Conservation (phyloP, 1,139 yeast genomes). For the Candida glucosophila region DNA sequence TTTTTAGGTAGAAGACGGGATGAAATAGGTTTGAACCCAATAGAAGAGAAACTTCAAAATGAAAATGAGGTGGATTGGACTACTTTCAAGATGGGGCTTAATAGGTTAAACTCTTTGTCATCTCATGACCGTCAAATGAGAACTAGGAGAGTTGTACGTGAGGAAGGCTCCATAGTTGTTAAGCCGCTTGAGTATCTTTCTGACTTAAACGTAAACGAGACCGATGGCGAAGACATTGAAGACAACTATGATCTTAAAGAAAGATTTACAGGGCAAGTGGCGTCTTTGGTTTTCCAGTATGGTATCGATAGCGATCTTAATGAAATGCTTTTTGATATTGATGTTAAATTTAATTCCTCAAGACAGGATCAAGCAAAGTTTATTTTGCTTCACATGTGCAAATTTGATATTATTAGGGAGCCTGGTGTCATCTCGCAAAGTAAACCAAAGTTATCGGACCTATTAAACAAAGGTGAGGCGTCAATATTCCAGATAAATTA, state of each 20-base stretch:
- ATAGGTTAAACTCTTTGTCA: conserved; percentile 69
- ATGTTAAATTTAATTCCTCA: conserved; percentile 31
- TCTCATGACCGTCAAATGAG: conserved; percentile 63
- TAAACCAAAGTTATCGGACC: conserved; percentile 34
- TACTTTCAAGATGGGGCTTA: conserved; percentile 44
- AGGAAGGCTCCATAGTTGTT: conserved; percentile 53
- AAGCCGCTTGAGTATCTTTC: conserved; percentile 63
- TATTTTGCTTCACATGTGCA: conserved; percentile 31
- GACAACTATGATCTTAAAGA: conserved; percentile 14
- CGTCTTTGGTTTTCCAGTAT: conserved; percentile 25
- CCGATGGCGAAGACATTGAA: too few relatives aligned
- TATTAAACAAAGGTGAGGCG: conserved; percentile 31
- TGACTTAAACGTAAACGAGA: conserved; percentile 38
- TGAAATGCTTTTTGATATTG: conserved; percentile 37
- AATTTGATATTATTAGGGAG: conserved; percentile 33
- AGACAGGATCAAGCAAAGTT: conserved; percentile 30
- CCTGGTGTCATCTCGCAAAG: conserved; percentile 26
- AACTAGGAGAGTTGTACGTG: conserved; percentile 58
- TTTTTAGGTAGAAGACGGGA: conserved; percentile 32
- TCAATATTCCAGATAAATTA: conserved; percentile 71
- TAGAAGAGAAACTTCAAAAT: conserved; percentile 27
- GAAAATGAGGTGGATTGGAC: conserved; percentile 34
- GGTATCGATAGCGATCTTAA: conserved; percentile 25
- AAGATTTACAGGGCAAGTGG: too few relatives aligned
- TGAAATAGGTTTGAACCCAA: conserved; percentile 19